Evolutionary conservation across 345 rosid genomes (phyloP), one percentile per base, ranked within the genome.

Genomic region (Acer negundo): DNA sequence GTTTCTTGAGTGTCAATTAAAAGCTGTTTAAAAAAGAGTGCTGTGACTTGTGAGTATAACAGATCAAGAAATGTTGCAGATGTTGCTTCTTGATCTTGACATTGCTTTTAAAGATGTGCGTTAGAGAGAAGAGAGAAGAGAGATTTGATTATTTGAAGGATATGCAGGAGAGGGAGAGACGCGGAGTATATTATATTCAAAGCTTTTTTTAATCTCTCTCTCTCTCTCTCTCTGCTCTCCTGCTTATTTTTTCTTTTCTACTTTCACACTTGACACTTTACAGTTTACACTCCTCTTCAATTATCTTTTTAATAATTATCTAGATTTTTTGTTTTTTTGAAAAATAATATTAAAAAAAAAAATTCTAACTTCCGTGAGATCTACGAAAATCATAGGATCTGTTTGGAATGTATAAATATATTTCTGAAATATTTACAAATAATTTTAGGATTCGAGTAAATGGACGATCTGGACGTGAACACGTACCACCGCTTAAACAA

Each of bases 21-120:
- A 19, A 35, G 44, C 10, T 16, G 51, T 38, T 42, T 35, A 11
- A 19, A 42, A 66, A 67, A 38, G 53, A 35, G n/a, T 10, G 6
- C 11, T n/a, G 23, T 31, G 35, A 35, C 6, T 35, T 35, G 38
- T 35, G 19, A 2, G 17, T 10, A 35, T 13, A 61, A 38, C 1
- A 73, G 76, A 59, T 73, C 23, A 73, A 44, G 76, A 62, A 44
- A 73, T 16, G 17, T 22, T 11, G 35, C 12, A 20, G 16, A 0
- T 17, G 22, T 38, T 66, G 44, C 40, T 66, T 31, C 1, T 28
- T 11, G 75, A 15, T 61, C 0, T 73, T 61, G 53, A 23, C 68
- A 42, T 9, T 62, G 76, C 58, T 17, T 42, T 42, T 38, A 12
- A 59, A 59, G 63, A 20, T 59, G 28, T 10, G 31, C 15, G 28